A percentile compares a stretch with the other conserved stretches of the same genome.
phyloP scores from a whole-genome alignment of 441 rosid genomes.

The Francoa sonchifolia region DNA sequence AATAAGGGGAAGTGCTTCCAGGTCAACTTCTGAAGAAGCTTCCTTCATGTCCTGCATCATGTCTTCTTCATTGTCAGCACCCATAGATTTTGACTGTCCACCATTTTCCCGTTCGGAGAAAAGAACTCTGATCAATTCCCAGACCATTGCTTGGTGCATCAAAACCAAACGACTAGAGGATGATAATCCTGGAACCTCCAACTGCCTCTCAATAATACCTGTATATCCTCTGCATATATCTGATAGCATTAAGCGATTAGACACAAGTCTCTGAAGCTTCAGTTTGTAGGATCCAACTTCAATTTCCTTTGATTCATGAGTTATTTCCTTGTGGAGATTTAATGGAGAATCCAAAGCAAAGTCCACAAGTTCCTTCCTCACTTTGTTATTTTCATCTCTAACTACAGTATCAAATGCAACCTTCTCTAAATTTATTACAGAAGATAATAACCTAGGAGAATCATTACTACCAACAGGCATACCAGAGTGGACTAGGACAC shows the following conservation, averaged over 20 bases:
- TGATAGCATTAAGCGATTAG: constrained; percentile 51
- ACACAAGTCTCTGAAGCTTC: constrained; percentile 62
- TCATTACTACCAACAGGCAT: constrained; percentile 36
- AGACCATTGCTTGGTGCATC: constrained; percentile 87
- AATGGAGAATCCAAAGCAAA: constrained; percentile 64
- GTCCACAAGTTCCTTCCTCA: constrained; percentile 58
- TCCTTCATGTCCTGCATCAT: constrained; percentile 78
- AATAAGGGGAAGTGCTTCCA: constrained; percentile 74
- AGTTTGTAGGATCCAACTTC: constrained; percentile 57
- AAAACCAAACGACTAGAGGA: constrained; percentile 56
- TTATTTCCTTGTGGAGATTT: constrained; percentile 56
- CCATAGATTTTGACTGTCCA: constrained; percentile 41
- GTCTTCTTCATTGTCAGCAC: constrained; percentile 81
- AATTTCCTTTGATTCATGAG: constrained; percentile 48
- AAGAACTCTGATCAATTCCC: constrained; percentile 94
- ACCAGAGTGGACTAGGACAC: constrained; percentile 80
- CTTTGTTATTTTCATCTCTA: constrained; percentile 53
- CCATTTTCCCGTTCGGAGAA: constrained; percentile 60
- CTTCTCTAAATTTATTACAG: constrained; percentile 64
- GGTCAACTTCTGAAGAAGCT: constrained; percentile 52
- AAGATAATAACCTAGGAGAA: constrained; percentile 47
- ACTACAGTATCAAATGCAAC: constrained; percentile 80
- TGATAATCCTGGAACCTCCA: constrained; percentile 68
- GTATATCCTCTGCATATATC: constrained; percentile 72
- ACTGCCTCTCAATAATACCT: constrained; percentile 70